Base-by-base conservation (phyloP, 352 stramenopile species). In the Pythium coloratum region DNA sequence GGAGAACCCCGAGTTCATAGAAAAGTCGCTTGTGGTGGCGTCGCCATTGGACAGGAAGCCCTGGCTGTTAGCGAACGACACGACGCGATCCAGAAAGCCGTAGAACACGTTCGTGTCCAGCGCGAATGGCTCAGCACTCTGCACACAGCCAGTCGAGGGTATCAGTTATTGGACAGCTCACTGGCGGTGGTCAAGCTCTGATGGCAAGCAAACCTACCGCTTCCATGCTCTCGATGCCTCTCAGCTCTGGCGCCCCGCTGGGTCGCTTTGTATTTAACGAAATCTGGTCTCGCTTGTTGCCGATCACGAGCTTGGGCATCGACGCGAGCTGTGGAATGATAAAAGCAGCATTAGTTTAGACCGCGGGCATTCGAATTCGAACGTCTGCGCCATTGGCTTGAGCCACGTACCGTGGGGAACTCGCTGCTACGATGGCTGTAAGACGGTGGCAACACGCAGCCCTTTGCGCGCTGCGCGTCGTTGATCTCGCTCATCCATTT, bases 281-380 rank as follows among this genome's bases (percentile, higher is more conserved):
- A 20, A 91, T 50, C 1, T 79, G 66, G 61, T 96, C 88, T 40
- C 77, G 80, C 70, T 96, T 96, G 71, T 85, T 94, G 47, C 86
- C 88, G n/a, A 96, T 61, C 28, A 96, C 72, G 6, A 96, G 76
- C 66, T 91, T 92, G 10, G 88, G 88, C 53, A 96, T 64, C 2
- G 56, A 51, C 3, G 73, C 47, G 4, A 90, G 67, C 75, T 87
- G 57, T 13, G 7, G 4, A 18, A 32, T 3, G 32, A 6, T 6
- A 53, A 32, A 32, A 16, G 32, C 1, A 6, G 10, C 7, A 16
- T 30, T 38, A 47, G 3, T 9, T 34, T 6, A 32, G 16, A 16
- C 38, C 18, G 14, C 4, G 0, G 6, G 9, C 44, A 28, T 50
- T 50, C 44, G n/a, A 50, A 50, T 26, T 26, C 44, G 44, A 50